phyloP scores from a whole-genome alignment of 768 basidiomycete genomes.

The Strobilomyces dryophilus region DNA sequence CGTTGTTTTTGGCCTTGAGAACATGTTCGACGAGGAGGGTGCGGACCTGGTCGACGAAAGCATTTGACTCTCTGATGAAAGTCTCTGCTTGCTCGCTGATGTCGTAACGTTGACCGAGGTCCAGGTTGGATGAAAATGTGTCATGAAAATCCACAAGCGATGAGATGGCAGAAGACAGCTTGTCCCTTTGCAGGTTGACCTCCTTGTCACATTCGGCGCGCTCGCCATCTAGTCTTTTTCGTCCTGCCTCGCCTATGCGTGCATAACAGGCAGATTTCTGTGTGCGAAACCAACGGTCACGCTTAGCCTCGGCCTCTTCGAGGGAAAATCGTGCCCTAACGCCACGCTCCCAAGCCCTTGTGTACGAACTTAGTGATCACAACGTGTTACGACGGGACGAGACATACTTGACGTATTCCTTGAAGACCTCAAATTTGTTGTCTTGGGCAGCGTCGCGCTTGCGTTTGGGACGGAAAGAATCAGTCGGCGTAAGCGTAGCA shows the following conservation, averaged over 20 bases:
- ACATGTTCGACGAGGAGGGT: conserved; percentile 20
- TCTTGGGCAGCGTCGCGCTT: conserved; percentile 21
- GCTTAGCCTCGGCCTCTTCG: conserved; percentile 27
- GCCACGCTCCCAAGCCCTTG: conserved; percentile 29
- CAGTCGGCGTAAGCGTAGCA: conserved; percentile 11
- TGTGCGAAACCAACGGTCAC: conserved; percentile 26
- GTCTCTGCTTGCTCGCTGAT: conserved; percentile 15
- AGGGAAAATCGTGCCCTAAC: conserved; percentile 25
- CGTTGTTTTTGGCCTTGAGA: conserved; percentile 13
- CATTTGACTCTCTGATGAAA: conserved; percentile 25
- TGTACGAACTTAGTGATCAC: conserved; percentile 1
- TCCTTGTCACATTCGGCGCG: conserved; percentile 28
- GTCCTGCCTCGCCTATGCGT: conserved; percentile 30
- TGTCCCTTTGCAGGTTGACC: conserved; percentile 20
- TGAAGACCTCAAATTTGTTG: conserved; percentile 23
- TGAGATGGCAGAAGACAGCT: conserved; percentile 21
- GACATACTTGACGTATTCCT: conserved; percentile 29
- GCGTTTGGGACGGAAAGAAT: conserved; percentile 22
- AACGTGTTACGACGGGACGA: neutral
- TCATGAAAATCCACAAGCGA: conserved; percentile 23
- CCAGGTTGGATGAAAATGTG: conserved; percentile 17
- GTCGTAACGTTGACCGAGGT: conserved; percentile 28
- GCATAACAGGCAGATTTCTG: conserved; percentile 28
- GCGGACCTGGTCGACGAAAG: conserved; percentile 23
- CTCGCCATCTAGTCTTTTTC: conserved; percentile 26